Base-by-base conservation (phyloP, 139 green algal species). In the Nannochloris sp. region DNA sequence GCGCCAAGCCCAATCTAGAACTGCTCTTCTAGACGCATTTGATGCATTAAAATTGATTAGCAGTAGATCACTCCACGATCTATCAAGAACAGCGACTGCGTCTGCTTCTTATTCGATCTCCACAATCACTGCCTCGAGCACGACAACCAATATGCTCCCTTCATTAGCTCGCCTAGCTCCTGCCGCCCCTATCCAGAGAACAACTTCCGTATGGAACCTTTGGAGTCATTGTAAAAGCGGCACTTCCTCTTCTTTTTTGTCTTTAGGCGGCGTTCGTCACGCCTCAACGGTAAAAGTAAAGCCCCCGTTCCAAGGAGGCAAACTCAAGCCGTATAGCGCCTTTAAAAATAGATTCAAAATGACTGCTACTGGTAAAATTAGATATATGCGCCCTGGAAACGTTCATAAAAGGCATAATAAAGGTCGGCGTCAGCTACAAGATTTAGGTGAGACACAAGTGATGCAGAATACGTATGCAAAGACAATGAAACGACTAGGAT, bases 401-500 rank as follows among this genome's bases (percentile, higher is more conserved):
- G 64, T 80, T 33, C 77, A 83, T 55, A 83, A 83, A 44, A 64
- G 74, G 13, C 79, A 65, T 36, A 74, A 63, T 33, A 83, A 83
- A 54, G 33, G 31, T 7, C 47, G 38, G 3, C 34, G 69, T 29
- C 57, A 71, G 19, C 55, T 72, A 1, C 34, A 48, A 8, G 33
- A 65, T 9, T 55, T 83, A 3, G 32, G 38, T 3, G 60, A 64
- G 12, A 61, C 54, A 4, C 14, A 60, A 36, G 10, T 67, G 5
- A 2, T 82, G 23, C 54, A 54, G 19, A 24, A 55, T 3, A 54
- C 64, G 2, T 81, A 75, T 35, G 75, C 73, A 23, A 70, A 65
- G 34, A 70, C 51, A 2, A 72, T 75, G 67, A 66, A 75, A 35
- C 48, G 54, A 19, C 42, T 79, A 5, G 71, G 71, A 13, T 78